Evolutionary conservation across 2,329 filamentous ascomycete genomes (phyloP).

Genomic region (Blastomyces gilchristii): DNA sequence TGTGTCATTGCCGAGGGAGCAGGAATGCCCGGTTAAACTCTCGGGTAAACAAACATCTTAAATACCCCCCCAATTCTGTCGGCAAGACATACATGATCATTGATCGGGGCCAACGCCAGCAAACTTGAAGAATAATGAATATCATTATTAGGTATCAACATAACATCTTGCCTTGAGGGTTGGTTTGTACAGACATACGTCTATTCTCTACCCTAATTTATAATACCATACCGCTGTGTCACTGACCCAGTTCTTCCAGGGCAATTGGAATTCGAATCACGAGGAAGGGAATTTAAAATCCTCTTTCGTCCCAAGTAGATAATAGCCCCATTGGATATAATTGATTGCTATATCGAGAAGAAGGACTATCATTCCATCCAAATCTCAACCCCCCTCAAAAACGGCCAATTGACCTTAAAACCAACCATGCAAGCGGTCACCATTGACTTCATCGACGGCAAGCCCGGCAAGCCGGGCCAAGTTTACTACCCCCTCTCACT

Average conservation of each 20-base stretch:
- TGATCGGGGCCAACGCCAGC: no score
- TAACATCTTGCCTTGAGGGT: not conserved
- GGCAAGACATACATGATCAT: no score
- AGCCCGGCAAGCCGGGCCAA: constrained; percentile 61
- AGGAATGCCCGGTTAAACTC: not conserved
- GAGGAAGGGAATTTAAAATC: not conserved
- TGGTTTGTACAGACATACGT: not conserved
- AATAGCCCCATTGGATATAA: not conserved
- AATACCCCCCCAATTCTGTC: no score
- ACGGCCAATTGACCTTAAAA: not conserved
- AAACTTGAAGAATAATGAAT: not conserved
- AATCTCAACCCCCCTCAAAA: not conserved
- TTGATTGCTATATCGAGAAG: not conserved
- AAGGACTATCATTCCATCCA: not conserved
- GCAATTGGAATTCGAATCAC: not conserved
- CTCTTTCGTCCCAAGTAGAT: not conserved
- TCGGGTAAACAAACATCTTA: not conserved
- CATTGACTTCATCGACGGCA: constrained; percentile 49
- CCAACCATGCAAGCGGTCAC: constrained; percentile 35
- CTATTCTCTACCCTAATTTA: not conserved
- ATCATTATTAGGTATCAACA: not conserved
- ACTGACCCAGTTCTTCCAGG: not conserved
- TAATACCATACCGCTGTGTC: not conserved
- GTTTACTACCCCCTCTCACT: constrained; percentile 56
- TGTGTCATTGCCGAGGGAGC: constrained; percentile 1